These are phyloP conservation scores for Aurantiochytrium sp. DNA, from an alignment of 108 stramenopile genomes.

Conservation along the genomic window DNA sequence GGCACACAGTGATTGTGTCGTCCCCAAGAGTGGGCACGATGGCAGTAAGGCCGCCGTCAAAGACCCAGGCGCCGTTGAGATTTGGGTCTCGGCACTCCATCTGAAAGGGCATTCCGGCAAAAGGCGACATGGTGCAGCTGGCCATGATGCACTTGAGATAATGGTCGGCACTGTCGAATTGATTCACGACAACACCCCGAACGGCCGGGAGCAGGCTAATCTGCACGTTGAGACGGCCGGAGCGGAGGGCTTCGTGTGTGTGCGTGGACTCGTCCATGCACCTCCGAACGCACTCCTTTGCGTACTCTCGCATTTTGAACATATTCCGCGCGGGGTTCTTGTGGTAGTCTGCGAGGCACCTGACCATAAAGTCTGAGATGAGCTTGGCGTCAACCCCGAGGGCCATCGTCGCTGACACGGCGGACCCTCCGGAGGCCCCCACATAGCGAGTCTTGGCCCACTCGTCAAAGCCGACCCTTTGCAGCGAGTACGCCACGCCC, in stretches of 20 bases:
- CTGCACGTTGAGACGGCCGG: neutral
- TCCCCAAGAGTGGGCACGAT: neutral
- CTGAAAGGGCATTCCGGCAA: neutral
- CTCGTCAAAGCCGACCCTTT: neutral
- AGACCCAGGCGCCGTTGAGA: neutral
- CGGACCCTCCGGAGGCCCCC: neutral
- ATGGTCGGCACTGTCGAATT: neutral
- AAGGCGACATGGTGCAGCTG: neutral
- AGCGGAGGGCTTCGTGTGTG: neutral
- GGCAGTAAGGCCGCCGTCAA: neutral
- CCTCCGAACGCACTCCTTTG: neutral
- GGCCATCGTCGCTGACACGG: neutral
- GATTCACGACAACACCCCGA: neutral
- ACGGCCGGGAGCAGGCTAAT: neutral
- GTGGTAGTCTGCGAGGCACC: neutral
- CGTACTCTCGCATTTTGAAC: slow-evolving; percentile 11
- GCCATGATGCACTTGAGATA: neutral
- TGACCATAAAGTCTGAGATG: neutral
- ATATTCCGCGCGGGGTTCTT: neutral
- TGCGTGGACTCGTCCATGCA: neutral
- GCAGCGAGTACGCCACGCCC: slow-evolving; percentile 3
- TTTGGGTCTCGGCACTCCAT: neutral
- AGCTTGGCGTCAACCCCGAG: neutral
- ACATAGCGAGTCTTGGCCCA: neutral
- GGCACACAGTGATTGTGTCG: neutral